Evolutionary conservation across 768 basidiomycete genomes (phyloP).

Genomic region (Lactifluus pinguis): DNA sequence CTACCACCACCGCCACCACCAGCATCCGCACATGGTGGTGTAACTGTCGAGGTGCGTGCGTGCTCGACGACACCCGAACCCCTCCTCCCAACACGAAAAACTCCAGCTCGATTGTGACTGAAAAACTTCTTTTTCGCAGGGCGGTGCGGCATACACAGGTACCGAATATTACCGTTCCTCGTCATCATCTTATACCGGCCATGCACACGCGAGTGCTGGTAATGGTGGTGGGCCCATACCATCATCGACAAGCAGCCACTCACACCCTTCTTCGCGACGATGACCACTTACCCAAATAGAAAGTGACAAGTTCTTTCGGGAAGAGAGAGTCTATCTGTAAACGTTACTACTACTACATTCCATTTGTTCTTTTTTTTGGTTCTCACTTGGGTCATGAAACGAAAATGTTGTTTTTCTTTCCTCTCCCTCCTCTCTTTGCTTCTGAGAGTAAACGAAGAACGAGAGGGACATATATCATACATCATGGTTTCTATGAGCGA

Average conservation of each 20-base stretch:
- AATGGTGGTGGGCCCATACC: background rate
- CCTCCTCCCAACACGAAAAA: no score
- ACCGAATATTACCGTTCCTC: background rate
- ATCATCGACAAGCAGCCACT: background rate
- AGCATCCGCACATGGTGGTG: background rate
- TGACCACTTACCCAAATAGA: background rate
- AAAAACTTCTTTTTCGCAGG: background rate
- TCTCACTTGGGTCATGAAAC: no score
- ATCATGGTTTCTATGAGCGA: constrained; percentile 8
- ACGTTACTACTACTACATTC: no score
- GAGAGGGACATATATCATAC: constrained; percentile 12
- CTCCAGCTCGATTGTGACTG: background rate
- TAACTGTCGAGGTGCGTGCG: background rate
- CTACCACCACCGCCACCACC: background rate
- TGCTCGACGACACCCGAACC: background rate
- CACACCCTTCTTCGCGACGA: background rate
- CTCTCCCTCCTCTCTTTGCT: background rate
- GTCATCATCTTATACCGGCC: background rate
- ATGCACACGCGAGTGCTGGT: background rate
- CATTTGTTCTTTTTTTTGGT: background rate
- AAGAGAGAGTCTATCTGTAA: no score
- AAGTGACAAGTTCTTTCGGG: no score
- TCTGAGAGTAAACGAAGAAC: background rate
- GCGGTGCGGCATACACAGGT: background rate
- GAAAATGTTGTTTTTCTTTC: no score